Conservation (phyloP, 106 monocot genomes). For the Alisma plantagoaquatica region DNA sequence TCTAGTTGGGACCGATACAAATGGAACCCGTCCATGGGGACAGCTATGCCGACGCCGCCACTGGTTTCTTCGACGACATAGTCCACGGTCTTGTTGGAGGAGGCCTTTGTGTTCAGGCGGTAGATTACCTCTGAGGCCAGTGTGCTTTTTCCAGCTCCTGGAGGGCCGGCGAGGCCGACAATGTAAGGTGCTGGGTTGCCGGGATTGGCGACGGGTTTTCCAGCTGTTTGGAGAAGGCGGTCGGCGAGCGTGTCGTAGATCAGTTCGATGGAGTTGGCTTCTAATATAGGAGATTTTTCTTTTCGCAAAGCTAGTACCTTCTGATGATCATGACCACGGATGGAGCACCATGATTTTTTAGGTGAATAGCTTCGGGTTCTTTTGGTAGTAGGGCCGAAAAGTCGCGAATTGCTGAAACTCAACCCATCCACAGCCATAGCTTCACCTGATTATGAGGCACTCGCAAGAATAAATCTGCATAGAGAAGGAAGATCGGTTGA, state of each 20-base stretch:
- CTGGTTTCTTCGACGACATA: too few species aligned
- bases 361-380: too few species aligned
- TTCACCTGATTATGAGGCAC: too few species aligned
- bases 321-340: too few species aligned
- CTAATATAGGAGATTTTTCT: too few species aligned
- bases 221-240: slow-evolving; percentile 33
- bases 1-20: slow-evolving; percentile 86
- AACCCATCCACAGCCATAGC: too few species aligned
- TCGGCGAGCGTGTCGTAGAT: slow-evolving; percentile 57
- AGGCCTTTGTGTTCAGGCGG: slow-evolving; percentile 37
- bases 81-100: slow-evolving; percentile 13
- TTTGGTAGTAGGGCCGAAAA: too few species aligned
- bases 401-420: too few species aligned
- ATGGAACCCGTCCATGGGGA: slow-evolving; percentile 99
- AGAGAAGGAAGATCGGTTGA: too few species aligned
- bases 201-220: slow-evolving; percentile 9
- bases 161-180: slow-evolving; percentile 77
- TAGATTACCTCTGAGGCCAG: slow-evolving; percentile 60
- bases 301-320: too few species aligned
- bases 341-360: too few species aligned
- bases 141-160: slow-evolving; percentile 79
- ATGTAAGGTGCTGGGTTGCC: slow-evolving; percentile 37
- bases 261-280: slow-evolving; percentile 65
- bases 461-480: too few species aligned
- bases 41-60: slow-evolving; percentile 53